phyloP scores from a whole-genome alignment of 2,329 filamentous ascomycete species.

The Ophiocordyceps unilateralis region DNA sequence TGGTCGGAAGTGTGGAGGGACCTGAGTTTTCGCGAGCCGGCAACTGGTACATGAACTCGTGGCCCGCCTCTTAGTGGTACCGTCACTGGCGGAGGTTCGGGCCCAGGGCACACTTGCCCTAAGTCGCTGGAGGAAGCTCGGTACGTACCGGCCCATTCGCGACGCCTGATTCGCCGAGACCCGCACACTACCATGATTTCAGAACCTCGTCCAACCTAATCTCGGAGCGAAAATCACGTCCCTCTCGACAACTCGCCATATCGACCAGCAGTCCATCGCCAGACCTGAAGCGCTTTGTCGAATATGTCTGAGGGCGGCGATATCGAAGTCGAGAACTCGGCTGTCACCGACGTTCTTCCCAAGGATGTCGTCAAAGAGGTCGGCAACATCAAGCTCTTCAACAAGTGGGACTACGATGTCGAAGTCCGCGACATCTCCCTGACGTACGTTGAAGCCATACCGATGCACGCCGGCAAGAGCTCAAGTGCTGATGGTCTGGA shows the following conservation, averaged over 20 bases:
- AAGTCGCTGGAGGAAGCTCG: conserved; percentile 13
- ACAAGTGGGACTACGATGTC: conserved; percentile 97
- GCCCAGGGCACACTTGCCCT: conserved; percentile 25
- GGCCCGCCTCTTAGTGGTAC: conserved; percentile 6
- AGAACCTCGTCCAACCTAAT: conserved; percentile 9
- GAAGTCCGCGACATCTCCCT: conserved; percentile 99
- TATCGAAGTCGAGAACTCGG: conserved; percentile 73
- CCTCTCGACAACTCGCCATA: conserved; percentile 21
- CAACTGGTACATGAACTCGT: conserved; percentile 9
- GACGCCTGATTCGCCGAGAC: conserved; percentile 17
- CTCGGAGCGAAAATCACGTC: conserved; percentile 13
- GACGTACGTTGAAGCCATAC: conserved; percentile 48
- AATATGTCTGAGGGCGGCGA: conserved; percentile 91
- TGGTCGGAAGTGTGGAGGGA: conserved; percentile 18
- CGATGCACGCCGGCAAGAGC: neutral
- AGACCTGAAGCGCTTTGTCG: conserved; percentile 22
- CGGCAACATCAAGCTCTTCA: conserved; percentile 91
- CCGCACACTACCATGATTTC: conserved; percentile 20
- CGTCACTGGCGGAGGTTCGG: conserved; percentile 11
- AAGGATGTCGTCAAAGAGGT: conserved; percentile 84
- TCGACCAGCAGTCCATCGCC: conserved; percentile 19
- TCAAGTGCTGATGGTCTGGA: conserved; percentile 14
- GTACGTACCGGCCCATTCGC: conserved; percentile 11
- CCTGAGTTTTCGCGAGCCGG: conserved; percentile 11
- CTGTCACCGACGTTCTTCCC: conserved; percentile 66